Base-by-base conservation (phyloP, 2,329 filamentous ascomycete genomes). In the Dryadomyces quercus-mongolicae region DNA sequence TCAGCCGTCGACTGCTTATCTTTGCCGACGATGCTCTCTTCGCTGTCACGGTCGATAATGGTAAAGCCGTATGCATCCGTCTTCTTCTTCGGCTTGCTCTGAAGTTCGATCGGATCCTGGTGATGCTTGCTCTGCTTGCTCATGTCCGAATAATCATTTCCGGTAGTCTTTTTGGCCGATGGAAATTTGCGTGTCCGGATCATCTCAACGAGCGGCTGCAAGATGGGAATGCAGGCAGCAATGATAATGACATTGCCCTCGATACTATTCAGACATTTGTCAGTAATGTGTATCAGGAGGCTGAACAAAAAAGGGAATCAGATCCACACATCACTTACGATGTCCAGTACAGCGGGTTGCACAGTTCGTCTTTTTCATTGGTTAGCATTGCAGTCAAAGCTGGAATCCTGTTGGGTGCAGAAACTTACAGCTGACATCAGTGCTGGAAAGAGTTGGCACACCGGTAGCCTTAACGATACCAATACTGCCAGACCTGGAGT, bases 201-300 rank as follows among this genome's bases (percentile, higher is more conserved):
- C 50, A 52, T 44, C 18, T 52, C 50, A 9, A 52, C 8, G 12
- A 52, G 2, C 15, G 50, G 50, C 34, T 52, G 40, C 8, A 68
- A 55, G 12, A 67, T 59, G 3, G 58, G 66, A 18, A 68, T 63
- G 15, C 65, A 67, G 2, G 64, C 61, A 8, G 63, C 67, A 56
- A 67, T 64, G 47, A 68, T 67, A 9, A 65, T 67, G 10, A 65
- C 64, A 44, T 38, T 52, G 7, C 50, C 50, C 20, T 52, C 50
- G 22, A 52, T 52, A 1, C 50, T 45, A 8, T 16, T 3, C 13
- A 13, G 16, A 12, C 7, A 5, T 38, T 38, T n/a, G 34, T 49
- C 15, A 49, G 18, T 2, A 16, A 10, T n/a, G 4, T 40, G 25
- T 31, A 31, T 8, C n/a, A n/a, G n/a, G 25, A 16, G 36, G 36